Conservation (phyloP, 192 early-diverging fungal genomes). For the Coemansia pectinata region DNA sequence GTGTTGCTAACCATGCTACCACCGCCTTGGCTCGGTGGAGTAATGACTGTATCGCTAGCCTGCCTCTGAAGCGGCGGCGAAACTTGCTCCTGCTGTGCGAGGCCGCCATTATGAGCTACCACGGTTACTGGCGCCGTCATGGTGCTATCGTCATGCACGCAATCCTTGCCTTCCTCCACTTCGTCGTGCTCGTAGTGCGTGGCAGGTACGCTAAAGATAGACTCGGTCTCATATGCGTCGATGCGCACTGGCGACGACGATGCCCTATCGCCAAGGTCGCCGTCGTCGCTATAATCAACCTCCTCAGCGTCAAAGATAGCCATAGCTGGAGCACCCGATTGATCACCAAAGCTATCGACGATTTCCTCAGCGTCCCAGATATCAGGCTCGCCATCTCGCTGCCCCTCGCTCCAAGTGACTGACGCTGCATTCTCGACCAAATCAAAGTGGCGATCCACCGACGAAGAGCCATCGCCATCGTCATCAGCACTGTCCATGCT, state of each 20-base stretch:
- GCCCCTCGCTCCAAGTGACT: conserved; percentile 6
- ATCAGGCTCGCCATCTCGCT: not conserved
- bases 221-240: conserved; percentile 41
- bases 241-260: conserved; percentile 18
- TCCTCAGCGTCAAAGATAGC: conserved; percentile 8
- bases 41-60: not conserved
- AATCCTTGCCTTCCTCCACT: not conserved
- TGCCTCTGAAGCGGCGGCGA: not conserved
- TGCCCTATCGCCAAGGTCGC: not conserved
- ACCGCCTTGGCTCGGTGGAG: not conserved
- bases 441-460: conserved; percentile 18
- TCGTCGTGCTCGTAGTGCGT: conserved; percentile 4
- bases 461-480: not conserved
- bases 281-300: conserved; percentile 1
- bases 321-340: not conserved
- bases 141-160: not conserved
- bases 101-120: not conserved
- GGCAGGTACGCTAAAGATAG: conserved; percentile 9
- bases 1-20: not conserved
- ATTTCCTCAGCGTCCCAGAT: conserved; percentile 39
- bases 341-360: not conserved
- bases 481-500: conserved; percentile 18
- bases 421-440: conserved; percentile 41
- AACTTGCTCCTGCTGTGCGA: not conserved
- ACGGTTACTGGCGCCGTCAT: not conserved